phyloP scores from a whole-genome alignment of 345 rosid genomes.

The Salix suchowensis region DNA sequence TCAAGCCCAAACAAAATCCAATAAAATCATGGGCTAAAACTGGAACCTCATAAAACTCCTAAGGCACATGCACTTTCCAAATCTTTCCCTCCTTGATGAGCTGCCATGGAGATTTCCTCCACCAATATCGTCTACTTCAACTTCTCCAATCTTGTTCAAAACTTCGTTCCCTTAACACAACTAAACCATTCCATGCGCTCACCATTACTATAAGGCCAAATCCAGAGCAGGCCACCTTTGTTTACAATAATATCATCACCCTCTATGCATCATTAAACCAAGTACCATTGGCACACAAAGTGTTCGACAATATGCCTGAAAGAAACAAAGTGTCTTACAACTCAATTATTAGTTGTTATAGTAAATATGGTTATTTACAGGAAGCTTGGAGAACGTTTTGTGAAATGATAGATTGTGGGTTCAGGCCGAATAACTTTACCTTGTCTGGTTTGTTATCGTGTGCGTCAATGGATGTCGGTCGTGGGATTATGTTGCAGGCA shows the following conservation, averaged over 20 bases:
- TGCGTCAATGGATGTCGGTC: slow-evolving; percentile 30
- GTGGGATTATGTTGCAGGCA: slow-evolving; percentile 61
- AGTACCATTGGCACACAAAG: slow-evolving; percentile 36
- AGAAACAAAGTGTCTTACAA: slow-evolving; percentile 59
- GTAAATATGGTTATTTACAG: slow-evolving; percentile 35
- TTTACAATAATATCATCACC: slow-evolving; percentile 54
- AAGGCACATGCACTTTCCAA: too few relatives aligned
- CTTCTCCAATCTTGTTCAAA: slow-evolving; percentile 45
- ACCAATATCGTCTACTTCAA: slow-evolving; percentile 37
- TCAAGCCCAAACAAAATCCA: too few relatives aligned
- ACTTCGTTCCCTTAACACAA: slow-evolving; percentile 40
- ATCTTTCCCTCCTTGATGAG: slow-evolving; percentile 36
- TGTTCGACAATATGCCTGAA: slow-evolving; percentile 65
- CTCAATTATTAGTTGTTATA: slow-evolving; percentile 44
- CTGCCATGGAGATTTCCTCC: slow-evolving; percentile 36
- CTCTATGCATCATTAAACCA: slow-evolving; percentile 33
- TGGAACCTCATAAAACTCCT: too few relatives aligned
- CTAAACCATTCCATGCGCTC: slow-evolving; percentile 69
- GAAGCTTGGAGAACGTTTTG: slow-evolving; percentile 43
- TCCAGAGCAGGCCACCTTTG: slow-evolving; percentile 43
- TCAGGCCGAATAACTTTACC: slow-evolving; percentile 46
- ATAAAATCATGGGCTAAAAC: too few relatives aligned
- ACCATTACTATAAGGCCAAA: slow-evolving; percentile 39
- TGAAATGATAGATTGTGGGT: slow-evolving; percentile 47
- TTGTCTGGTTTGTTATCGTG: slow-evolving; percentile 60